phyloP scores from a whole-genome alignment of 2,329 filamentous ascomycete species.

The Bipolaris oryzae region DNA sequence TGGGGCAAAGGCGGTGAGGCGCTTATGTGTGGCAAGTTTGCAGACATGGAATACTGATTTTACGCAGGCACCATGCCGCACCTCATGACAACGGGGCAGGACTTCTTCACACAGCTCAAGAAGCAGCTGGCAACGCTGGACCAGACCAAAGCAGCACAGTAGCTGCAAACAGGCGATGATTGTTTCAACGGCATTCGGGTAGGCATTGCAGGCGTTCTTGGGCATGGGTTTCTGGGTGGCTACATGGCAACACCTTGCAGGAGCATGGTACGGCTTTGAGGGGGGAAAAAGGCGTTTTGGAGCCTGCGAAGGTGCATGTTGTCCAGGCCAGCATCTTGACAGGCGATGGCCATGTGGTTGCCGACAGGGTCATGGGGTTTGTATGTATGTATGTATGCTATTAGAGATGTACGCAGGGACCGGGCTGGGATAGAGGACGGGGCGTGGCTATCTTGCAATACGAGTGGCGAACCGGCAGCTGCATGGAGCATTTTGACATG shows the following conservation, averaged over 20 bases:
- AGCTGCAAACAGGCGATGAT: constrained; percentile 23
- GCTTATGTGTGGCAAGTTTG: too few relatives aligned
- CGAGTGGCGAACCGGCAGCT: not conserved
- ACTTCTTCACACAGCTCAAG: constrained; percentile 54
- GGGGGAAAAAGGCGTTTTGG: constrained; percentile 34
- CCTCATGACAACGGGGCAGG: constrained; percentile 53
- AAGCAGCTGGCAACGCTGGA: constrained; percentile 53
- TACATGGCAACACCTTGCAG: constrained; percentile 21
- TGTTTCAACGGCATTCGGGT: constrained; percentile 43
- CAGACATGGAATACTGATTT: constrained; percentile 17
- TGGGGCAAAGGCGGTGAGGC: constrained; percentile 50
- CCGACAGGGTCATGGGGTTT: constrained; percentile 19
- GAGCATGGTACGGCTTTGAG: constrained; percentile 21
- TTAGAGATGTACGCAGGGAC: not conserved
- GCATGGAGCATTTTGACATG: too few relatives aligned
- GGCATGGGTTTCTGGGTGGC: constrained; percentile 26
- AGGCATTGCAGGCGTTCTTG: constrained; percentile 46
- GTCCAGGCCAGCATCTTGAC: constrained; percentile 19
- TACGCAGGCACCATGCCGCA: constrained; percentile 44
- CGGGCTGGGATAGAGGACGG: not conserved
- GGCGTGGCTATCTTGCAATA: not conserved
- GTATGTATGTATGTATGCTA: not conserved
- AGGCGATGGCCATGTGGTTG: constrained; percentile 38
- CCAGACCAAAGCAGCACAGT: constrained; percentile 43
- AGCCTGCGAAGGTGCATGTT: constrained; percentile 16